Percentiles rank a stretch among this genome's conserved stretches.
Evolutionary conservation across 371 early-diverging fungal genomes (phyloP).

Genomic region (Mucor mucedo): DNA sequence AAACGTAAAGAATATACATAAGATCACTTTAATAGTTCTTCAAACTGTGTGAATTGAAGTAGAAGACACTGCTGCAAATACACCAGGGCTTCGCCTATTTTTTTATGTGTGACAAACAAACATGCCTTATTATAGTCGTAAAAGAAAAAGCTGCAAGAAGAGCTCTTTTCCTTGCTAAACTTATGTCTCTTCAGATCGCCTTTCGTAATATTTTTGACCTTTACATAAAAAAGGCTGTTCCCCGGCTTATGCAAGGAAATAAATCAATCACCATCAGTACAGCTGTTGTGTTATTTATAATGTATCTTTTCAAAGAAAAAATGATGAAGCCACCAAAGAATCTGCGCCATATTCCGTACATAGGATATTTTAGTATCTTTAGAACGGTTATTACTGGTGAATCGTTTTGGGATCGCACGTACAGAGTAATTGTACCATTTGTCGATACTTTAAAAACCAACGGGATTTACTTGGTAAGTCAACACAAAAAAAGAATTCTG

Average conservation of each 20-base stretch:
- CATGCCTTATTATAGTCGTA: too few species aligned
- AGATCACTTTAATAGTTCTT: too few species aligned
- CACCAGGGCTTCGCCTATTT: too few species aligned
- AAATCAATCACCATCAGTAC: conserved; percentile 11
- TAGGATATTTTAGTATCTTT: conserved; percentile 5
- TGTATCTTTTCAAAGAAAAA: conserved; percentile 1
- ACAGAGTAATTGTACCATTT: conserved; percentile 2
- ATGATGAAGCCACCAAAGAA: conserved; percentile 20
- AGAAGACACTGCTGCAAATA: too few species aligned
- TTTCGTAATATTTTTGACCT: too few species aligned
- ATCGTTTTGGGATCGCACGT: not conserved
- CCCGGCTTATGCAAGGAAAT: conserved; percentile 6
- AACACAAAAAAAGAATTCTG: not conserved
- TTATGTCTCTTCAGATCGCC: too few species aligned
- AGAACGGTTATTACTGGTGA: conserved; percentile 1
- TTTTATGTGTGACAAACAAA: too few species aligned
- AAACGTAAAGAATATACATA: too few species aligned
- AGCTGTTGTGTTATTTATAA: conserved; percentile 4
- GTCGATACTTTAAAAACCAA: conserved; percentile 2
- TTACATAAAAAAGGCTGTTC: not conserved
- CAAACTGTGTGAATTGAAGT: too few species aligned
- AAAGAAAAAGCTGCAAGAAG: too few species aligned
- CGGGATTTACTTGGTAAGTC: conserved; percentile 21
- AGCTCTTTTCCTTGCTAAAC: too few species aligned
- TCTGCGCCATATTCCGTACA: conserved; percentile 33